Evolutionary conservation across 176 grass and related monocot genomes (phyloP), one percentile per base, ranked within the genome.

Genomic region (Bonia amplexicaulis): DNA sequence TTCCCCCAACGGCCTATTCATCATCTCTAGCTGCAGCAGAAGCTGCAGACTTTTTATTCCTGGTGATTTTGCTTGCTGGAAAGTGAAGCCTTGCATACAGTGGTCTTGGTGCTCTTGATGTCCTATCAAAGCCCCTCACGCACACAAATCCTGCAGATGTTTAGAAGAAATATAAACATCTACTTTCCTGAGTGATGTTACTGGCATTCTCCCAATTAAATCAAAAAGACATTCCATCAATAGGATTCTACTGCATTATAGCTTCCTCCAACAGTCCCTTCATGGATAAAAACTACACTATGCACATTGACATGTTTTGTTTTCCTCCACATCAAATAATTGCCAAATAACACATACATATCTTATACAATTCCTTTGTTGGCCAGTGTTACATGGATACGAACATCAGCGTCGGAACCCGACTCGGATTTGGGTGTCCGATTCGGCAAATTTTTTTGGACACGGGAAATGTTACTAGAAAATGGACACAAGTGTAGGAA

Each of bases 81-180:
- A 92, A 88, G 68, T 92, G 90, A 57, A 92, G 79, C 42, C 90
- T 82, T 45, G 90, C 90, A 55, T 92, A 92, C 7, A 92, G 90
- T 31, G 90, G 90, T 67, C 83, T 92, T 27, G 90, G 90, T 61
- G 90, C 90, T 63, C 90, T 85, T 62, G 86, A 85, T 73, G 48
- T 85, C 41, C 57, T 79, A 73, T 91, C 90, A 66, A 91, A 91
- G 67, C 90, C 90, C 66, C 90, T 91, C 71, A 91, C 90, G 61
- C 90, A 91, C 60, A 91, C 90, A 88, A 85, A 91, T 82, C 90
- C 90, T 91, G 73, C 82, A 77, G 59, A 85, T 33, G 35, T 68
- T 49, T 22, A 12, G 6, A 73, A 63, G 27, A 37, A 20, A 22
- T 22, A n/a, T 55, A 66, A 26, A 54, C 22, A 74, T 75, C 55